These are phyloP conservation scores for Calocybe gambosa DNA, from an alignment of 1,284 basidiomycete genomes.

Conservation along the genomic window DNA sequence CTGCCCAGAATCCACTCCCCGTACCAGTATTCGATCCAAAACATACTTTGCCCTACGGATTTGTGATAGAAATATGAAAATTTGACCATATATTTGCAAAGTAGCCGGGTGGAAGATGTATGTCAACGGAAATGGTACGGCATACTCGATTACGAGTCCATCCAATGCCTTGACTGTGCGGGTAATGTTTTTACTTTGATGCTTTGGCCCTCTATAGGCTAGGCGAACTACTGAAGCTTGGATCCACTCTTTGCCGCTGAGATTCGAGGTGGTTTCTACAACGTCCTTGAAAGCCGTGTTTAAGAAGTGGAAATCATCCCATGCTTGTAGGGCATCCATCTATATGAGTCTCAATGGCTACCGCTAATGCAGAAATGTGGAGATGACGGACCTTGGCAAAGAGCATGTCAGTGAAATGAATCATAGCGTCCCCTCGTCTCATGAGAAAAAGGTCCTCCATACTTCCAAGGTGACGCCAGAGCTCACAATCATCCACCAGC, in stretches of 20 bases:
- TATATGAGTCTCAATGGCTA: constrained; percentile 22
- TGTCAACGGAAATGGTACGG: constrained; percentile 75
- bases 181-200: constrained; percentile 33
- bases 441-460: constrained; percentile 74
- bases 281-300: constrained; percentile 73
- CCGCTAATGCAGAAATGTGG: neutral
- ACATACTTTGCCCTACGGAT: constrained; percentile 67
- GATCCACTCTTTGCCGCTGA: constrained; percentile 48
- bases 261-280: constrained; percentile 43
- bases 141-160: constrained; percentile 66
- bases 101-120: constrained; percentile 67
- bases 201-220: constrained; percentile 49
- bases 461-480: constrained; percentile 63
- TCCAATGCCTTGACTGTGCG: constrained; percentile 60
- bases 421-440: constrained; percentile 66
- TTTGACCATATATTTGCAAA: constrained; percentile 57
- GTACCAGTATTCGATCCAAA: constrained; percentile 62
- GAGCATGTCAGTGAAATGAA: constrained; percentile 63
- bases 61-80: constrained; percentile 77
- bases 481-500: constrained; percentile 63
- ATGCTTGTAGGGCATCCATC: constrained; percentile 67
- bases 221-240: constrained; percentile 71
- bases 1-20: constrained; percentile 32
- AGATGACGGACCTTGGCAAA: constrained; percentile 57
- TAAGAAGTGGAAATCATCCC: constrained; percentile 81